These are phyloP conservation scores for Aspergillus spinulosporus DNA, from an alignment of 2,329 filamentous ascomycete genomes.

Conservation along the genomic window DNA sequence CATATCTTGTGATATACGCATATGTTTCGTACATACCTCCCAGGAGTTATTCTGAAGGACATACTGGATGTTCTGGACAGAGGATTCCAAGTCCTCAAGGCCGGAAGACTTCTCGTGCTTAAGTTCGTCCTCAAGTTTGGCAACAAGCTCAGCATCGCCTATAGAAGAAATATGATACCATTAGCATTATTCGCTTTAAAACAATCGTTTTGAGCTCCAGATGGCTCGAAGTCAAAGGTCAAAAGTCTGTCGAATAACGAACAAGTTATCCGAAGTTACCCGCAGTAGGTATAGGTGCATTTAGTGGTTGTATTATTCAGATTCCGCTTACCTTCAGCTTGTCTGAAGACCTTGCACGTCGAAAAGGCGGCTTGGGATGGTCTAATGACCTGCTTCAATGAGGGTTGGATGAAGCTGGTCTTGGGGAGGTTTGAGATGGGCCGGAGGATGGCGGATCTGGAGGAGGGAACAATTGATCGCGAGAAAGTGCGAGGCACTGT, in stretches of 20 bases:
- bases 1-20: neutral
- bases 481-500: conserved; percentile 65
- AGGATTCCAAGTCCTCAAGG: conserved; percentile 69
- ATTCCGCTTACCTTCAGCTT: conserved; percentile 47
- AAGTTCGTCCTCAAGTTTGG: conserved; percentile 83
- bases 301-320: no score
- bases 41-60: conserved; percentile 85
- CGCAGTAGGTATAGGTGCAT: no score
- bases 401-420: conserved; percentile 51
- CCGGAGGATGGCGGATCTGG: conserved; percentile 48
- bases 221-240: neutral
- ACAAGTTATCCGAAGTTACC: no score
- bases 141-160: conserved; percentile 76
- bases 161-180: neutral
- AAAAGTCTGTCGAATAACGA: neutral
- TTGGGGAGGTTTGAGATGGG: conserved; percentile 52
- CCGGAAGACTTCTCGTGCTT: conserved; percentile 80
- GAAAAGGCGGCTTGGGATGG: conserved; percentile 50
- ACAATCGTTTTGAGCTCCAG: no score
- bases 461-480: conserved; percentile 55
- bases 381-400: conserved; percentile 48
- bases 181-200: neutral
- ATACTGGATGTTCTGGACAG: conserved; percentile 86
- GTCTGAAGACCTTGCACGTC: conserved; percentile 43
- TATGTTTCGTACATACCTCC: conserved; percentile 55